Evolutionary conservation across 495 filamentous ascomycete genomes (phyloP).

Genomic region (Coniosporium apollinis): DNA sequence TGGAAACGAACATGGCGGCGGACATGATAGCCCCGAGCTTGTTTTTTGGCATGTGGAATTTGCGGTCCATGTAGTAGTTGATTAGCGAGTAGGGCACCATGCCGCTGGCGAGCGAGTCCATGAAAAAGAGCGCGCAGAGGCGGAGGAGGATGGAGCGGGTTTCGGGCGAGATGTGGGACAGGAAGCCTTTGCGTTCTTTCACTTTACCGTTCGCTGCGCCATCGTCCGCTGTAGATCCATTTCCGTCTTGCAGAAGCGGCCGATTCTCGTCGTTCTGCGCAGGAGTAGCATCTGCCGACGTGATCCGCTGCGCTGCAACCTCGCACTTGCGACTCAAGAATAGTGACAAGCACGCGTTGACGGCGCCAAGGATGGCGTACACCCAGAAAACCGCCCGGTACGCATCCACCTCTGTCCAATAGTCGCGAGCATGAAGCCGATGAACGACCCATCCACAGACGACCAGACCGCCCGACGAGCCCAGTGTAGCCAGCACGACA

Average conservation of each 20-base stretch:
- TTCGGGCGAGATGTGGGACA: conserved; percentile 17
- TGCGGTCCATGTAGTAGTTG: conserved; percentile 61
- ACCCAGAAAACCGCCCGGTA: conserved; percentile 54
- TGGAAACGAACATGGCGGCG: conserved; percentile 45
- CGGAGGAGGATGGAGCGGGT: conserved; percentile 46
- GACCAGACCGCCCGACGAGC: conserved; percentile 47
- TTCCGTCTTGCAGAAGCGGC: conserved; percentile 30
- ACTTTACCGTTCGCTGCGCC: conserved; percentile 7
- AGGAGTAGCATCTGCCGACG: conserved; percentile 4
- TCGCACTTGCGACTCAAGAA: conserved; percentile 46
- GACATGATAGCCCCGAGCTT: conserved; percentile 57
- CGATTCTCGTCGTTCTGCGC: conserved; percentile 13
- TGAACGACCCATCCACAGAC: conserved; percentile 48
- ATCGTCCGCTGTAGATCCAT: conserved; percentile 1
- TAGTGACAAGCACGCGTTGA: conserved; percentile 48
- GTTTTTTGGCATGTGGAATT: conserved; percentile 52
- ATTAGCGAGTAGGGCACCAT: conserved; percentile 57
- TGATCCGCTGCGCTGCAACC: conserved; percentile 14
- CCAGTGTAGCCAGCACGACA: conserved; percentile 45
- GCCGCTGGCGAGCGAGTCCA: conserved; percentile 68
- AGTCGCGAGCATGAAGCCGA: conserved; percentile 28
- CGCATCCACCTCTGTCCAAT: conserved; percentile 39
- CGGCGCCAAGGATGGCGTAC: conserved; percentile 47
- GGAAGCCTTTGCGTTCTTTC: conserved; percentile 9
- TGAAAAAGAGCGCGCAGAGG: conserved; percentile 56